phyloP scores from a whole-genome alignment of 1,284 basidiomycete genomes.

The Naganishia cerealis region DNA sequence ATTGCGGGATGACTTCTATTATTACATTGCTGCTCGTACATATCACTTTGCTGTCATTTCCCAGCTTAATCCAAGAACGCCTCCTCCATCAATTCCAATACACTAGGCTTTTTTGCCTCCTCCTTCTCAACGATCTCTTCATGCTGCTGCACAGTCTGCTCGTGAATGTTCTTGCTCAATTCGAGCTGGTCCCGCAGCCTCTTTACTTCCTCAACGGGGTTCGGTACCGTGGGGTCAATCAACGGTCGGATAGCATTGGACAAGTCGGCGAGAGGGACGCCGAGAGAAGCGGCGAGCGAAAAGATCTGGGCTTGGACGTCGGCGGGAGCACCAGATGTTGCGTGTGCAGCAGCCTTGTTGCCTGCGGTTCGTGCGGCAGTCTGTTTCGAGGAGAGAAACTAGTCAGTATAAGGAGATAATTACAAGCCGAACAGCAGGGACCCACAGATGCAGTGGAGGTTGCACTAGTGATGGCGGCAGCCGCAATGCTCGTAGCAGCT shows the following conservation, averaged over 20 bases:
- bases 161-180: slow-evolving; percentile 35
- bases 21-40: slow-evolving; percentile 10
- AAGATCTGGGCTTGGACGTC: slow-evolving; percentile 50
- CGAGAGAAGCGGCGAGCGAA: slow-evolving; percentile 48
- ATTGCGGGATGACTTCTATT: slow-evolving; percentile 1
- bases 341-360: slow-evolving; percentile 23
- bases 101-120: slow-evolving; percentile 38
- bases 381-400: not conserved
- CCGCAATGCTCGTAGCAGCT: slow-evolving; percentile 27
- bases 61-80: slow-evolving; percentile 47
- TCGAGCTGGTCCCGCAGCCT: slow-evolving; percentile 43
- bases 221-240: slow-evolving; percentile 51
- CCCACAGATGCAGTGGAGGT: slow-evolving; percentile 17
- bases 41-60: not conserved
- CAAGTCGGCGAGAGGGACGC: slow-evolving; percentile 51
- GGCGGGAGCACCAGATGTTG: slow-evolving; percentile 29
- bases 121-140: slow-evolving; percentile 34
- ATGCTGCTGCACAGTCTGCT: slow-evolving; percentile 29
- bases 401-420: not conserved
- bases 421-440: not conserved
- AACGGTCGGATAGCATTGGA: slow-evolving; percentile 50
- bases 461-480: slow-evolving; percentile 25
- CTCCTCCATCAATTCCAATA: slow-evolving; percentile 50
- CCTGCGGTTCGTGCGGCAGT: slow-evolving; percentile 26
- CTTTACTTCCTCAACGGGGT: slow-evolving; percentile 47